A percentile compares a stretch with the other conserved stretches of the same genome.
phyloP scores from a whole-genome alignment of 2,329 filamentous ascomycete genomes.

The Fusarium sp. region DNA sequence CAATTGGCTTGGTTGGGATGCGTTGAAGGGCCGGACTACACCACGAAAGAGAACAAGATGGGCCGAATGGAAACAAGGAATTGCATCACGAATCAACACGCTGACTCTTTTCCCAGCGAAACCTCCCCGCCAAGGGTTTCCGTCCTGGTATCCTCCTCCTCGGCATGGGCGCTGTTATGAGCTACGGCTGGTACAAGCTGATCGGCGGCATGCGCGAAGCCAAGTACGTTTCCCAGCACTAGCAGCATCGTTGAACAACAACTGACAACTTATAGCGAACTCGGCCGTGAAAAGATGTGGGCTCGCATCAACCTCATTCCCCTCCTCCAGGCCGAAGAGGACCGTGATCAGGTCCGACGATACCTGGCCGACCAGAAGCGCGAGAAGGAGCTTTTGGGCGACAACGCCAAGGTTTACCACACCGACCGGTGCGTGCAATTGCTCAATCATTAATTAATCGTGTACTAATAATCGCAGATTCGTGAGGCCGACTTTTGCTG shows the following conservation, averaged over 20 bases:
- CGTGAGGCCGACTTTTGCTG: slow-evolving; percentile 82
- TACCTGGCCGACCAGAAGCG: slow-evolving; percentile 87
- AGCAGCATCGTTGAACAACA: background rate
- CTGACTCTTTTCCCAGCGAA: slow-evolving; percentile 72
- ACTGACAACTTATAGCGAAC: slow-evolving; percentile 70
- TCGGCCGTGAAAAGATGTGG: slow-evolving; percentile 98
- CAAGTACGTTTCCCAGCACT: slow-evolving; percentile 71
- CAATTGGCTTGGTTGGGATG: background rate
- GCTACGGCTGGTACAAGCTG: slow-evolving; percentile 90
- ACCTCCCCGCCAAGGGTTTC: slow-evolving; percentile 92
- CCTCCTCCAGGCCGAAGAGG: slow-evolving; percentile 93
- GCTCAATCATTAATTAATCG: too few relatives aligned
- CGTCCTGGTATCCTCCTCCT: slow-evolving; percentile 82
- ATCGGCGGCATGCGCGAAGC: slow-evolving; percentile 87
- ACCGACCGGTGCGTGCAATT: slow-evolving; percentile 76
- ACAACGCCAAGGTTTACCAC: slow-evolving; percentile 87
- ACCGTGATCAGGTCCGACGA: slow-evolving; percentile 91
- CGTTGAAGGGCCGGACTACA: background rate
- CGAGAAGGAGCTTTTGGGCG: slow-evolving; percentile 90
- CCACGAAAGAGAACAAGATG: background rate
- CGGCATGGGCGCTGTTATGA: slow-evolving; percentile 81
- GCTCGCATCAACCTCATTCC: slow-evolving; percentile 94
- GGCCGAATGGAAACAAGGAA: background rate
- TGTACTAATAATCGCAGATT: slow-evolving; percentile 64
- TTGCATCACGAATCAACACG: background rate